A percentile compares a stretch with the other conserved stretches of the same genome.
phyloP scores from a whole-genome alignment of 75 land plant genomes.

The Cunninghamia lanceolata region DNA sequence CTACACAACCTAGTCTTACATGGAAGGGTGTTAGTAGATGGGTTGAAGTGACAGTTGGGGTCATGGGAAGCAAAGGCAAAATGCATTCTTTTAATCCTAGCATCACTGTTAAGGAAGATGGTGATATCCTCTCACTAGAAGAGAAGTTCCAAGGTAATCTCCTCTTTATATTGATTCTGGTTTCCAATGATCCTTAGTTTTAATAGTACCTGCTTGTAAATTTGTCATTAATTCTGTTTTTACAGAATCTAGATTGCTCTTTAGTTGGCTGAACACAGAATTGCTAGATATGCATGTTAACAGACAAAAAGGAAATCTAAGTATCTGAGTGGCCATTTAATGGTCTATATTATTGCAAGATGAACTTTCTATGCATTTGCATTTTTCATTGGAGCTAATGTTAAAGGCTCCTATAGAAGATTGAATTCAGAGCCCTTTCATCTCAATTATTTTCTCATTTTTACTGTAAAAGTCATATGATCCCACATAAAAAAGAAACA shows the following conservation, averaged over 20 bases:
- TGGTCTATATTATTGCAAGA: neutral
- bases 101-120: conserved; percentile 79
- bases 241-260: neutral
- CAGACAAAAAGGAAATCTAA: neutral
- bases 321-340: neutral
- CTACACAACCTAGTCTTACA: conserved; percentile 20
- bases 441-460: neutral
- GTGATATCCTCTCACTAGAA: conserved; percentile 81
- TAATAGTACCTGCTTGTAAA: neutral
- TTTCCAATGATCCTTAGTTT: neutral
- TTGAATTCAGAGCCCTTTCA: neutral
- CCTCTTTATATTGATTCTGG: neutral
- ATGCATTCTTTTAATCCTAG: conserved; percentile 82
- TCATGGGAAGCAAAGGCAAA: conserved; percentile 56
- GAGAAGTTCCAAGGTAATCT: conserved; percentile 86
- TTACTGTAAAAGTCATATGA: neutral
- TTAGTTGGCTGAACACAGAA: neutral
- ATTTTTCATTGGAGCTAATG: neutral
- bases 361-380: neutral
- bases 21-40: conserved; percentile 72
- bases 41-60: conserved; percentile 90
- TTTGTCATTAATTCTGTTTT: neutral
- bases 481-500: neutral
- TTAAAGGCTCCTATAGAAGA: neutral
- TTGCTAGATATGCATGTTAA: neutral